These are phyloP conservation scores for Bondarzewia mesenterica DNA, from an alignment of 1,284 basidiomycete genomes.

Conservation along the genomic window DNA sequence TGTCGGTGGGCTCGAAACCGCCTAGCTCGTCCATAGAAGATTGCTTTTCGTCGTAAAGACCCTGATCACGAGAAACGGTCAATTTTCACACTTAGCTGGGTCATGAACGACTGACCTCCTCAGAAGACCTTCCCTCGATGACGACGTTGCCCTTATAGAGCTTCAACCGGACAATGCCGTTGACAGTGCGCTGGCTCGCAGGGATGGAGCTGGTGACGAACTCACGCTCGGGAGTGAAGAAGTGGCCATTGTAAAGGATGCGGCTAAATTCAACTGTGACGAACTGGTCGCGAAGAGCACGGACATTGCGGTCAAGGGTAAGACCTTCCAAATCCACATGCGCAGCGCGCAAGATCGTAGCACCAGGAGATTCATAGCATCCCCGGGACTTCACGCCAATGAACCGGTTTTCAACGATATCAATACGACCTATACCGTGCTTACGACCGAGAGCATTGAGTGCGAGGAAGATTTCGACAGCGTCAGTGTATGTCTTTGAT, in stretches of 20 bases:
- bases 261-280: slow-evolving; percentile 85
- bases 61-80: slow-evolving; percentile 32
- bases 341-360: slow-evolving; percentile 91
- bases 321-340: slow-evolving; percentile 98
- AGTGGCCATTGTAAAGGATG: slow-evolving; percentile 95
- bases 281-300: slow-evolving; percentile 91
- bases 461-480: slow-evolving; percentile 92
- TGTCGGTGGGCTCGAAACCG: slow-evolving; percentile 91
- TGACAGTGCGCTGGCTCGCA: slow-evolving; percentile 93
- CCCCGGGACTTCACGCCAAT: slow-evolving; percentile 98
- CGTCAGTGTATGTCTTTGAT: slow-evolving; percentile 68
- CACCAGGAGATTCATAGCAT: slow-evolving; percentile 97
- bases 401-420: slow-evolving; percentile 99
- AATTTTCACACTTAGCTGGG: background rate
- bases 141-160: slow-evolving; percentile 97
- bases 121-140: slow-evolving; percentile 86
- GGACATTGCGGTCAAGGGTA: slow-evolving; percentile 95
- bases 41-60: slow-evolving; percentile 92
- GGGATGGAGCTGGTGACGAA: slow-evolving; percentile 88
- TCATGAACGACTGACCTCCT: slow-evolving; percentile 48
- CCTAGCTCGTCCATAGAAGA: slow-evolving; percentile 99
- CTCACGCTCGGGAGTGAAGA: slow-evolving; percentile 97
- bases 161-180: slow-evolving; percentile 85
- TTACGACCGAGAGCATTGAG: slow-evolving; percentile 91
- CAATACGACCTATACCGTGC: slow-evolving; percentile 94